Conservation (phyloP, 2,329 filamentous ascomycete genomes). For the Tolypocladium sp. region DNA sequence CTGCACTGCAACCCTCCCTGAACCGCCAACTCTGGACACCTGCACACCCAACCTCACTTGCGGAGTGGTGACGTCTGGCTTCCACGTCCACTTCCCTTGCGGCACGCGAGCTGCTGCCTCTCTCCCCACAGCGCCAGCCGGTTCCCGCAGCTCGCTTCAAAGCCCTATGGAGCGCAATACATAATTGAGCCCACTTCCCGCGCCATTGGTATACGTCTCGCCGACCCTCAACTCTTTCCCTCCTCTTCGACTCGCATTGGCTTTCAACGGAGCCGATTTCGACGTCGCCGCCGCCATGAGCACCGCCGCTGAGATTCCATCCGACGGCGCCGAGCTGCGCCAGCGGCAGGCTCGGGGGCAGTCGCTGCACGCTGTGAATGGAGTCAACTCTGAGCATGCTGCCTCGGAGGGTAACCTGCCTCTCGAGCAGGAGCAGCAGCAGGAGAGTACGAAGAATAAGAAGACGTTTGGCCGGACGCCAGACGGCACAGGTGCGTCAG, state of each 20-base stretch:
- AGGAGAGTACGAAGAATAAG: slow-evolving; percentile 28
- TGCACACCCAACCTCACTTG: background rate
- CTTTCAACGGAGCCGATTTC: background rate
- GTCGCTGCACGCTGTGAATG: background rate
- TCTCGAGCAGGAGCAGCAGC: background rate
- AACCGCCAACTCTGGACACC: background rate
- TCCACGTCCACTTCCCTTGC: background rate
- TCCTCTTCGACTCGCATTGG: background rate
- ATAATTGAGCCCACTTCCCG: background rate
- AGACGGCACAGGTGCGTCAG: slow-evolving; percentile 71
- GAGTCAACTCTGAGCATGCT: background rate
- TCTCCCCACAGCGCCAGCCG: background rate
- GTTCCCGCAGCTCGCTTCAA: background rate
- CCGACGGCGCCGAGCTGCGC: slow-evolving; percentile 15
- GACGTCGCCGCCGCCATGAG: slow-evolving; percentile 13
- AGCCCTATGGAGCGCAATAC: background rate
- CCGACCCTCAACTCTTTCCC: background rate
- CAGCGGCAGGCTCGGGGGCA: slow-evolving; percentile 14
- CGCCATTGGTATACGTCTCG: background rate
- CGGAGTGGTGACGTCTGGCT: background rate
- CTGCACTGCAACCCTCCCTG: background rate
- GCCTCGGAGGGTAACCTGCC: slow-evolving; percentile 1
- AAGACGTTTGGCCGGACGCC: slow-evolving; percentile 89
- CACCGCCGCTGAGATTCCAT: slow-evolving; percentile 17
- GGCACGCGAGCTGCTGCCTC: background rate